Conservation (phyloP, 768 basidiomycete species). For the Pulveroboletus sp. region DNA sequence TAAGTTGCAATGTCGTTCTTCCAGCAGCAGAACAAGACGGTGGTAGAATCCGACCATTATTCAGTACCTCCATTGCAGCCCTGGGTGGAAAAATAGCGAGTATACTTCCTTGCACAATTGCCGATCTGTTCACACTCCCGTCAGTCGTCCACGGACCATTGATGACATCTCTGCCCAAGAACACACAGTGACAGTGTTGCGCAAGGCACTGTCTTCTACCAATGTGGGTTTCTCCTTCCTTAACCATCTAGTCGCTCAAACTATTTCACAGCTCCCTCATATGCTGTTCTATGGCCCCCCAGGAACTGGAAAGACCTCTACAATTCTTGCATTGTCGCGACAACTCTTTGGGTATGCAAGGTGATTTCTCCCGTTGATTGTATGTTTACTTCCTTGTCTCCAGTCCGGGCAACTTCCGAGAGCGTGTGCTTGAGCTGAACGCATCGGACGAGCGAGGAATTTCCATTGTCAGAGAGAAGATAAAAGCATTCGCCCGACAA, state of each 20-base stretch:
- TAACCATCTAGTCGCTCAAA: slow-evolving; percentile 4
- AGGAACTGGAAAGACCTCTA: slow-evolving; percentile 97
- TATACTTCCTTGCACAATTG: slow-evolving; percentile 1
- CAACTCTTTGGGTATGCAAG: slow-evolving; percentile 85
- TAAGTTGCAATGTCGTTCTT: slow-evolving; percentile 61
- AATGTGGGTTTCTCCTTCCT: slow-evolving; percentile 55
- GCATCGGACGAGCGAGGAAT: slow-evolving; percentile 99
- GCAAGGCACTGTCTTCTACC: slow-evolving; percentile 84
- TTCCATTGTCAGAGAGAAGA: slow-evolving; percentile 93
- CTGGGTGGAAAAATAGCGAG: slow-evolving; percentile 99
- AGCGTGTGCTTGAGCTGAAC: slow-evolving; percentile 93
- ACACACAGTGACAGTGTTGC: slow-evolving; percentile 87
- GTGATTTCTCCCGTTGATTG: neutral
- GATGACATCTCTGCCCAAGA: slow-evolving; percentile 98
- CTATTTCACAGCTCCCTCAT: slow-evolving; percentile 73
- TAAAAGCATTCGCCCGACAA: slow-evolving; percentile 95
- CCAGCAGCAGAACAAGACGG: slow-evolving; percentile 40
- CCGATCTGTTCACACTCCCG: slow-evolving; percentile 4
- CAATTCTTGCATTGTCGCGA: slow-evolving; percentile 88
- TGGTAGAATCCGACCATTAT: slow-evolving; percentile 39
- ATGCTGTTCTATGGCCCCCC: slow-evolving; percentile 99
- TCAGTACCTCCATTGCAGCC: slow-evolving; percentile 67
- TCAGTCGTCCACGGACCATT: slow-evolving; percentile 93
- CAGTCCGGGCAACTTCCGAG: slow-evolving; percentile 91
- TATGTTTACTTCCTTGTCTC: neutral